Base-by-base conservation (phyloP, 345 rosid genomes). In the Brassica incana region DNA sequence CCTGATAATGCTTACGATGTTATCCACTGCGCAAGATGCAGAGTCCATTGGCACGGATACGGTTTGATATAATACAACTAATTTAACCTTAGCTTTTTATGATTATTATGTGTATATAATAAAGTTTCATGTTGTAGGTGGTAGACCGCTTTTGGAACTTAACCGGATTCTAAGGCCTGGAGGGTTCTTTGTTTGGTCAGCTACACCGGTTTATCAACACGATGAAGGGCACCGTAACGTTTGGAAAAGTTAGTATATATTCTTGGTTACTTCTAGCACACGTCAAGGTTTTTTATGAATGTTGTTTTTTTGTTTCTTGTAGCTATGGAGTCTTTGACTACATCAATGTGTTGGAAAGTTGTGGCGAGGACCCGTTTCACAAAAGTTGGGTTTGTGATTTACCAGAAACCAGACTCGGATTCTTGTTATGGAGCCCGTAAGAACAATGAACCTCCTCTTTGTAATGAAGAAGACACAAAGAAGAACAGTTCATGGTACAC, bases 151-250 rank as follows among this genome's bases (percentile, higher is more conserved):
- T 64, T 62, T 91, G 83, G 99, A 95, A 85, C 94, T 95, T 69
- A 95, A 92, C 81, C 89, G 96, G 83, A 77, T 95, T 80, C 89
- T 95, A 6, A 86, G 99, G 77, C 96, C 97, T 5, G 98, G 98
- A 59, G 99, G 98, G 69, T 95, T 81, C 83, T 95, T 92, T 72
- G 82, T 91, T 38, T 95, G 99, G 99, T 95, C 99, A 35, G 99
- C 99, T 76, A 95, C 97, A 5, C 96, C 98, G 8, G 97, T 95
- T 72, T 95, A 90, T 80, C 89, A 85, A 62, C 66, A 87, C 0
- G 87, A 91, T 32, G 80, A 87, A 25, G 88, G 72, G 62, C 91
- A 95, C 70, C 86, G 78, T 12, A 84, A 68, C 61, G 87, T 95
- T 73, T 95, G 98, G 97, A 90, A 88, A 30, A 73, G 90, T 88